Conservation (phyloP, 140 eudicot species). For the Cichorium intybus region DNA sequence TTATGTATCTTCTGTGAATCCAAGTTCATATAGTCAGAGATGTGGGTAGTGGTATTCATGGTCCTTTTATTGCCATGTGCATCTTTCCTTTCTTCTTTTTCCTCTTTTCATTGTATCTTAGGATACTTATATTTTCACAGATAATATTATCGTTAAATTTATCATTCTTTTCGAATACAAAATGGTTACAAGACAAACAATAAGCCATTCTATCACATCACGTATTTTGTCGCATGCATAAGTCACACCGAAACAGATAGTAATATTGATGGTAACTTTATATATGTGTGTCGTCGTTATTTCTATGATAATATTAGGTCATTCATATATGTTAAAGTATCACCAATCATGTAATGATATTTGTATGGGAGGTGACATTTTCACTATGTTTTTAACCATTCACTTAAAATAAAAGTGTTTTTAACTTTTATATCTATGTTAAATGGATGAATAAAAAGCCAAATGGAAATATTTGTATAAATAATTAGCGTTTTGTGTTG, state of each 20-base stretch:
- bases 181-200: not conserved
- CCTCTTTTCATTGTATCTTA: conserved; percentile 12
- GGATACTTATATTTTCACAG: not conserved
- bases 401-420: too few species aligned
- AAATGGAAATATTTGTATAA: too few species aligned
- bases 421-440: too few species aligned
- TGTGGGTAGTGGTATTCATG: conserved; percentile 39
- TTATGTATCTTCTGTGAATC: conserved; percentile 35
- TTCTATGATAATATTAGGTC: not conserved
- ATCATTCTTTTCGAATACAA: not conserved
- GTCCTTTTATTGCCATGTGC: conserved; percentile 39
- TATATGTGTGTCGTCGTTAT: not conserved
- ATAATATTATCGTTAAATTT: not conserved
- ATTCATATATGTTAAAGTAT: not conserved
- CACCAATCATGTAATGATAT: too few species aligned
- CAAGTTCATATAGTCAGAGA: conserved; percentile 41
- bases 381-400: too few species aligned
- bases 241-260: not conserved
- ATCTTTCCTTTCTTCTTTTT: conserved; percentile 11
- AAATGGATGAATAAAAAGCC: too few species aligned
- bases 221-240: not conserved
- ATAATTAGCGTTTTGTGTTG: too few species aligned
- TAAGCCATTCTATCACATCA: not conserved
- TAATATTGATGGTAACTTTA: not conserved
- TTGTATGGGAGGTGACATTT: too few species aligned